phyloP scores from a whole-genome alignment of 2,329 filamentous ascomycete genomes.

The Aspergillus fijiensis region DNA sequence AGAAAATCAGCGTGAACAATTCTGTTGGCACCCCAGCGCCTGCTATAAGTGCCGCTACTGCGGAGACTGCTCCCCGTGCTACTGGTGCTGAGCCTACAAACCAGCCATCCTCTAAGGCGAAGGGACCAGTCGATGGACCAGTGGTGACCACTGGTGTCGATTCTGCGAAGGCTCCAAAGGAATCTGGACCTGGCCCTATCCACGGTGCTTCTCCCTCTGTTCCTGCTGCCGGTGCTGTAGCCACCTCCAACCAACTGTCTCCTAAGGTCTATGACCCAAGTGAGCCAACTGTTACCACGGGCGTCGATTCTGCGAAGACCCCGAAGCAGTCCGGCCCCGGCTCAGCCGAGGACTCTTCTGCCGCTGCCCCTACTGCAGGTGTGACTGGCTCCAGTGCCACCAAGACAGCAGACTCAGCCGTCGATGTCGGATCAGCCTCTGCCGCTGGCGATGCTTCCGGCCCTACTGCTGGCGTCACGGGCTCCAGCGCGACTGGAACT shows the following conservation, averaged over 20 bases:
- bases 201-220: background rate
- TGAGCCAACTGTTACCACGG: background rate
- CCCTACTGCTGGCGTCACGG: constrained; percentile 8
- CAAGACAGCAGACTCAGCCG: constrained; percentile 17
- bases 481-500: constrained; percentile 19
- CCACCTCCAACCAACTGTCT: background rate
- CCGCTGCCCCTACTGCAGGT: constrained; percentile 26
- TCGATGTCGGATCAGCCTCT: background rate
- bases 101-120: constrained; percentile 21
- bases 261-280: background rate
- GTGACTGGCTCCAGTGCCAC: constrained; percentile 12
- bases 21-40: constrained; percentile 42
- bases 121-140: constrained; percentile 9
- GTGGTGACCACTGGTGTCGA: constrained; percentile 22
- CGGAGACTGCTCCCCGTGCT: constrained; percentile 38
- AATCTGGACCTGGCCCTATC: constrained; percentile 13
- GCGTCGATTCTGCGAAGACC: background rate
- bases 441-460: constrained; percentile 2
- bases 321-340: constrained; percentile 19
- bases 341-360: constrained; percentile 34
- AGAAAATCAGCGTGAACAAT: constrained; percentile 42
- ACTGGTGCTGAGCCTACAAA: constrained; percentile 17
- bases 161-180: constrained; percentile 19
- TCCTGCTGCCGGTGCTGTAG: background rate
- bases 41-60: constrained; percentile 40